Evolutionary conservation across 495 filamentous ascomycete species (phyloP).

Genomic region (Friedmanniomyces simplex): DNA sequence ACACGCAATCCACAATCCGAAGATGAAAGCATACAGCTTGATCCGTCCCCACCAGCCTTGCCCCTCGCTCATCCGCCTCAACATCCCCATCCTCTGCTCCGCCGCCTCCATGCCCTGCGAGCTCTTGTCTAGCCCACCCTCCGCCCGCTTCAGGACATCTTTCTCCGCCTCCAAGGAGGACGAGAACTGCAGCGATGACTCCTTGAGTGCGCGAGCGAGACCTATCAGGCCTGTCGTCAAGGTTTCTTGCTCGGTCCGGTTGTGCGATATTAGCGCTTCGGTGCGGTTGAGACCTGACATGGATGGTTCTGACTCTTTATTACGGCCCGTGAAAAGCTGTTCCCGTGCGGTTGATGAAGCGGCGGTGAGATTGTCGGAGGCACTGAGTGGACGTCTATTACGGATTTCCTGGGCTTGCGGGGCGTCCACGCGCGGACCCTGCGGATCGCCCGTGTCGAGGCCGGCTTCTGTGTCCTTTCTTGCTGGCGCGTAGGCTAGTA

Average conservation of each 20-base stretch:
- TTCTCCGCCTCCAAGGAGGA: conserved; percentile 60
- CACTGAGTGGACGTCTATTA: conserved; percentile 19
- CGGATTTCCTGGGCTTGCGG: conserved; percentile 24
- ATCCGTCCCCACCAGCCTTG: conserved; percentile 79
- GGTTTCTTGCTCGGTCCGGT: conserved; percentile 73
- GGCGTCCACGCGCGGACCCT: neutral
- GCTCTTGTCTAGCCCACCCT: conserved; percentile 65
- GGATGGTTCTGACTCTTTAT: conserved; percentile 12
- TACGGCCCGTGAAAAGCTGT: conserved; percentile 21
- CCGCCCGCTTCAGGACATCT: conserved; percentile 55
- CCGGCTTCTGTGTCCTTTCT: conserved; percentile 13
- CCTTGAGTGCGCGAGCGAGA: conserved; percentile 70
- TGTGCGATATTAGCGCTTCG: conserved; percentile 61
- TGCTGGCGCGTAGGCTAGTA: conserved; percentile 27
- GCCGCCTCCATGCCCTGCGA: conserved; percentile 63
- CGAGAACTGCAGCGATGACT: conserved; percentile 59
- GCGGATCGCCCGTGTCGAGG: conserved; percentile 20
- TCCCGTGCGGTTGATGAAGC: conserved; percentile 21
- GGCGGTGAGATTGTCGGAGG: conserved; percentile 13
- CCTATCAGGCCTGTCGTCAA: conserved; percentile 67
- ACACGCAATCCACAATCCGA: conserved; percentile 62
- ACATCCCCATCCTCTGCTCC: conserved; percentile 57
- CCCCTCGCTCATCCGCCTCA: conserved; percentile 69
- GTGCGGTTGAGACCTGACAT: conserved; percentile 18
- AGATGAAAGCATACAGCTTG: conserved; percentile 74